A percentile compares a stretch with the other conserved stretches of the same genome.
These are phyloP conservation scores for Metschnikowia matae DNA, from an alignment of 805 yeast genomes.

Conservation along the genomic window DNA sequence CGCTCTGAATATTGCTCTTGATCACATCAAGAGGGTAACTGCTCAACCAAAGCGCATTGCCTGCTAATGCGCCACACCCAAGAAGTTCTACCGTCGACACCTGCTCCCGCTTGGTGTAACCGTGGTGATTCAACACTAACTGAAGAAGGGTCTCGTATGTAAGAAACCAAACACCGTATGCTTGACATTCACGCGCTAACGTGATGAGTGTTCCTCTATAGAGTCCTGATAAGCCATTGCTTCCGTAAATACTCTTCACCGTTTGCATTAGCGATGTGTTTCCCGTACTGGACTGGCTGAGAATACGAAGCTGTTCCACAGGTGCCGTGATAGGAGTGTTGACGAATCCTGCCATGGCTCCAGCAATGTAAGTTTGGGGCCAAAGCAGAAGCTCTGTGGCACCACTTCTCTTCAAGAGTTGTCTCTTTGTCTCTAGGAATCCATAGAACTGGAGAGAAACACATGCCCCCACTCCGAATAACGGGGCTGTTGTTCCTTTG, in stretches of 20 bases:
- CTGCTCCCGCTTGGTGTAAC: constrained; percentile 41
- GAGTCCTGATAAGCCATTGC: constrained; percentile 48
- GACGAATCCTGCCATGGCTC: constrained; percentile 64
- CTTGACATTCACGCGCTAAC: constrained; percentile 57
- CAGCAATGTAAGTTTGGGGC: constrained; percentile 58
- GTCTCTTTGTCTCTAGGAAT: constrained; percentile 65
- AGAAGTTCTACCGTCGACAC: constrained; percentile 54
- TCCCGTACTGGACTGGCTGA: constrained; percentile 49
- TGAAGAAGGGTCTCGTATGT: constrained; percentile 57
- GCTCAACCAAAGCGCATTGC: constrained; percentile 61
- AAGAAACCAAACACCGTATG: constrained; percentile 72
- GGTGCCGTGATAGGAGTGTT: constrained; percentile 61
- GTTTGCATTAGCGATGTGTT: constrained; percentile 29
- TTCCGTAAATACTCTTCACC: constrained; percentile 37
- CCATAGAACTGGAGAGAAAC: constrained; percentile 69
- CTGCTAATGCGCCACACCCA: constrained; percentile 59
- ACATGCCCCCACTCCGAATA: constrained; percentile 49
- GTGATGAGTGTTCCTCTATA: constrained; percentile 57
- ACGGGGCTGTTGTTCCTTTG: constrained; percentile 43
- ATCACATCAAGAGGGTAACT: constrained; percentile 52
- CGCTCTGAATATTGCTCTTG: constrained; percentile 52
- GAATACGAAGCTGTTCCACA: constrained; percentile 61
- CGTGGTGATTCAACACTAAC: constrained; percentile 28
- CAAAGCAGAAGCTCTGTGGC: constrained; percentile 39
- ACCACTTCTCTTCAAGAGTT: constrained; percentile 33